Evolutionary conservation across 306 rosid genomes (phyloP).

Genomic region (Pyrus betulifolia): DNA sequence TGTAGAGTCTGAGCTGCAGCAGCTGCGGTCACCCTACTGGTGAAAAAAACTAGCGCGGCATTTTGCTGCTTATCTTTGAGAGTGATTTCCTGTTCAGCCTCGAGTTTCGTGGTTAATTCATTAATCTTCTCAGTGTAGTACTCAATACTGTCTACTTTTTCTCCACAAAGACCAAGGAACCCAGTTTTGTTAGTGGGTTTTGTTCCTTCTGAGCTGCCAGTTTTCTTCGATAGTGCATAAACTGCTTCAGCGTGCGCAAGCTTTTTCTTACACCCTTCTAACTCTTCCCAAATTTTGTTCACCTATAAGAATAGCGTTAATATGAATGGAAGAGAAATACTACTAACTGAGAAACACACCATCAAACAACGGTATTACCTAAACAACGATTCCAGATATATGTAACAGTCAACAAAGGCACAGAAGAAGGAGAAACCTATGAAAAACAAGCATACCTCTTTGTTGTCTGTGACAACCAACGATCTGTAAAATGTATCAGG

Average conservation of each 20-base stretch:
- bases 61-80: slow-evolving; percentile 50
- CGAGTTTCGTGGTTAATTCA: slow-evolving; percentile 50
- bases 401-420: neutral
- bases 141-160: slow-evolving; percentile 71
- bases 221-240: slow-evolving; percentile 42
- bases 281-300: slow-evolving; percentile 52
- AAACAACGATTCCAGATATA: neutral
- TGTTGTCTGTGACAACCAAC: slow-evolving; percentile 74
- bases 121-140: slow-evolving; percentile 52
- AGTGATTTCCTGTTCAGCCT: slow-evolving; percentile 69
- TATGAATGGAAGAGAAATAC: neutral
- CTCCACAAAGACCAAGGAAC: slow-evolving; percentile 64
- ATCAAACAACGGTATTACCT: neutral
- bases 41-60: slow-evolving; percentile 74
- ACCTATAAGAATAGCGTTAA: slow-evolving; percentile 40
- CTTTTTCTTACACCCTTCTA: slow-evolving; percentile 70
- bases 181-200: slow-evolving; percentile 77
- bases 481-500: slow-evolving; percentile 78
- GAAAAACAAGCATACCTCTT: slow-evolving; percentile 37
- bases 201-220: slow-evolving; percentile 63
- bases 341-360: neutral
- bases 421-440: neutral
- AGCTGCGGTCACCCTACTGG: slow-evolving; percentile 58
- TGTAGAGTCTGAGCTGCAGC: slow-evolving; percentile 85
- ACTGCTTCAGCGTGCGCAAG: slow-evolving; percentile 61